phyloP scores from a whole-genome alignment of 2,329 filamentous ascomycete species.

The Paracoccidioides lutzii region DNA sequence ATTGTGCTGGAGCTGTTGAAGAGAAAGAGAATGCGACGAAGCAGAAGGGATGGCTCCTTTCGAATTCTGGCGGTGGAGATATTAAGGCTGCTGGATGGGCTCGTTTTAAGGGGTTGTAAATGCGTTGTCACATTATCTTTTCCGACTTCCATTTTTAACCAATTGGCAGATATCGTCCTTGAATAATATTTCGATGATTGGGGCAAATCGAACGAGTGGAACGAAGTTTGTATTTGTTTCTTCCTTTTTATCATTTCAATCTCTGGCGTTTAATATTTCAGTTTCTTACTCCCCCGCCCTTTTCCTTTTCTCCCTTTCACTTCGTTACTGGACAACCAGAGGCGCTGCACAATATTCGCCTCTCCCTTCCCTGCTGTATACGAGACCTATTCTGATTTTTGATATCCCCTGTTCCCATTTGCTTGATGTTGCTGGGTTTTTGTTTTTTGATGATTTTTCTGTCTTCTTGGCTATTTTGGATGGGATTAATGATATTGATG shows the following conservation, averaged over 20 bases:
- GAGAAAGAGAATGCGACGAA: constrained; percentile 10
- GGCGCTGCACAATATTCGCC: not conserved
- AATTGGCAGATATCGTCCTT: too few species aligned
- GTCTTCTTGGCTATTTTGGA: not conserved
- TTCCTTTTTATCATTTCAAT: not conserved
- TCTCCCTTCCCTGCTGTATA: not conserved
- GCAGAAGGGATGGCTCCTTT: constrained; percentile 6
- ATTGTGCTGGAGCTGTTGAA: constrained; percentile 14
- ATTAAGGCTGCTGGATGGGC: constrained; percentile 34
- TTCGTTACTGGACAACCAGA: not conserved
- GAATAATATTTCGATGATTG: too few species aligned
- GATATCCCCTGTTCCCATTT: not conserved
- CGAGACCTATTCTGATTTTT: not conserved
- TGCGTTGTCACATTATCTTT: not conserved
- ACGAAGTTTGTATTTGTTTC: not conserved
- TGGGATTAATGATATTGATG: not conserved
- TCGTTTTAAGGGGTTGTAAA: constrained; percentile 32
- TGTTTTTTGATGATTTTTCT: not conserved
- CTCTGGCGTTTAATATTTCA: not conserved
- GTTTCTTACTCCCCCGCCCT: not conserved
- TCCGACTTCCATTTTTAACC: not conserved
- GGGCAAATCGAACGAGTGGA: not conserved
- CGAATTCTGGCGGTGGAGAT: constrained; percentile 9
- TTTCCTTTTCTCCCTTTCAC: not conserved
- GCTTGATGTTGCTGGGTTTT: not conserved